phyloP scores from a whole-genome alignment of 805 yeast species.

The Wickerhamiella dianesei region DNA sequence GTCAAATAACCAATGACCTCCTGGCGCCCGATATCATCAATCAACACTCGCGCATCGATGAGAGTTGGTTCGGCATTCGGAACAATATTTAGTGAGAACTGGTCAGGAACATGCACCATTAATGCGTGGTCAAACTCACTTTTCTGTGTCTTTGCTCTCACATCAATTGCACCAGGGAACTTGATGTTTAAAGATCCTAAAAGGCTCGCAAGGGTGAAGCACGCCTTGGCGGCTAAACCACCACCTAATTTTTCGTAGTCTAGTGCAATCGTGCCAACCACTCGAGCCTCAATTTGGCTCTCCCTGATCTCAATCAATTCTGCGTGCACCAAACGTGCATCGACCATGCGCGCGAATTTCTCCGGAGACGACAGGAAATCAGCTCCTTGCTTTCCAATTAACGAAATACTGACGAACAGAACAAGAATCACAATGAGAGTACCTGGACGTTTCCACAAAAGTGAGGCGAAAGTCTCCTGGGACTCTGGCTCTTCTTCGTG shows the following conservation, averaged over 20 bases:
- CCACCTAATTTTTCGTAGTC: not conserved
- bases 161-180: slow-evolving; percentile 1
- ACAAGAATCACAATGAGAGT: slow-evolving; percentile 11
- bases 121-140: not conserved
- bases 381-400: not conserved
- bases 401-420: slow-evolving; percentile 6
- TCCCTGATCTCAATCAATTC: not conserved
- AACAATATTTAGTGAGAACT: not conserved
- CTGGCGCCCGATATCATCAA: slow-evolving; percentile 14
- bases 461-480: slow-evolving; percentile 5
- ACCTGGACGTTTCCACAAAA: slow-evolving; percentile 12
- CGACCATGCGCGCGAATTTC: not conserved
- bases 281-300: not conserved
- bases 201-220: not conserved
- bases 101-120: not conserved
- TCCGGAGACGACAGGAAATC: not conserved
- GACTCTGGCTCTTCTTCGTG: slow-evolving; percentile 11
- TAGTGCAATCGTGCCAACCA: not conserved
- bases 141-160: not conserved
- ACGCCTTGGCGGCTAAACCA: not conserved
- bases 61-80: not conserved
- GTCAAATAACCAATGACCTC: slow-evolving; percentile 9
- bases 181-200: not conserved
- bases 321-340: no score
- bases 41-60: not conserved